A percentile compares a stretch with the other conserved stretches of the same genome.
Conservation (phyloP, 2,329 filamentous ascomycete genomes). For the Dactylellina cionopaga region DNA sequence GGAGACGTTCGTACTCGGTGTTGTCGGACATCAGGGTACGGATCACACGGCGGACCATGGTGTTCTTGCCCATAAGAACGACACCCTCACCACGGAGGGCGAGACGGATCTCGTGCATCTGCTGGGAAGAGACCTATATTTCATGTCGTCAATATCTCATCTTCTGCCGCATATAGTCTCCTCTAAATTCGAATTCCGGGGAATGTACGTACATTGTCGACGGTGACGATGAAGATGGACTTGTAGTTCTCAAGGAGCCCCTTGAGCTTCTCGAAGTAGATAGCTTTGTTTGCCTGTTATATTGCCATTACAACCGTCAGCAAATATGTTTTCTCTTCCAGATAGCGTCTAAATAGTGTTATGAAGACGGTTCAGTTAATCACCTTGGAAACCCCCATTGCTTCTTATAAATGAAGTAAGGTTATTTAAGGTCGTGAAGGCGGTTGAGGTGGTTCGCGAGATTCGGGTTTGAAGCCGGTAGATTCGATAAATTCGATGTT, state of each 20-base stretch:
- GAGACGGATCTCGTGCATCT: constrained; percentile 99
- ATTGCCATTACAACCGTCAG: constrained; percentile 5
- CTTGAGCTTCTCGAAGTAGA: constrained; percentile 99
- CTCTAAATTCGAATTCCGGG: not conserved
- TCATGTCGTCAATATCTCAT: not conserved
- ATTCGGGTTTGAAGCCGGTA: constrained; percentile 21
- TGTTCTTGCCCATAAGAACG: constrained; percentile 99
- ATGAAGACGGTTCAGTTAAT: constrained; percentile 2
- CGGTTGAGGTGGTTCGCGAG: constrained; percentile 28
- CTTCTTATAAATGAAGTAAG: constrained; percentile 94
- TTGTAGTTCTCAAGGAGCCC: constrained; percentile 93
- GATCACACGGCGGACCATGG: constrained; percentile 98
- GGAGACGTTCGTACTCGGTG: constrained; percentile 97
- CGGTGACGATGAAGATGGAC: constrained; percentile 95
- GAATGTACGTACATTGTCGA: constrained; percentile 84
- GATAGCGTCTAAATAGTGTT: not conserved
- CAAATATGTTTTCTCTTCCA: not conserved
- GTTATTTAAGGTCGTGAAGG: constrained; percentile 90
- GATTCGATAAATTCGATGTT: constrained; percentile 30
- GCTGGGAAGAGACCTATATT: constrained; percentile 79
- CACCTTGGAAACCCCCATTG: constrained; percentile 85
- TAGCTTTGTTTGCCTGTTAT: constrained; percentile 88
- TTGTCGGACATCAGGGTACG: constrained; percentile 90
- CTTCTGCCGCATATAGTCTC: not conserved
- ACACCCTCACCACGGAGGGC: constrained; percentile 90